phyloP scores from a whole-genome alignment of 805 yeast genomes.

The Lipomyces mesembrius region DNA sequence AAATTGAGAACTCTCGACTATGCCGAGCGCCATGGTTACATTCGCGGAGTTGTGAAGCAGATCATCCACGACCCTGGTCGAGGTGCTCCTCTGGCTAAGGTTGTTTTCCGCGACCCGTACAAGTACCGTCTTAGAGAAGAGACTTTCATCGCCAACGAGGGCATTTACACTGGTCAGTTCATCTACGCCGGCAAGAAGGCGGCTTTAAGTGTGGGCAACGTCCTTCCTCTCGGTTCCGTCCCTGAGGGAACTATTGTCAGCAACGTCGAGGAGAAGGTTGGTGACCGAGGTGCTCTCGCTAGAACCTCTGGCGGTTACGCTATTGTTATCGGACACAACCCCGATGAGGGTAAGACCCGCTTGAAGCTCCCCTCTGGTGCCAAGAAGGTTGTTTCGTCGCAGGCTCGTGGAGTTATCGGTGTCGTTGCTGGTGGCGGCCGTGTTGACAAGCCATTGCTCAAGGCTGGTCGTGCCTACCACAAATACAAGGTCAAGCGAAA shows the following conservation, averaged over 20 bases:
- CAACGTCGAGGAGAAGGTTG: slow-evolving; percentile 97
- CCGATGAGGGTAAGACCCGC: slow-evolving; percentile 98
- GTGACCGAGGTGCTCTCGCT: slow-evolving; percentile 99
- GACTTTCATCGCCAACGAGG: slow-evolving; percentile 99
- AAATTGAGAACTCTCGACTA: slow-evolving; percentile 98
- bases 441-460: slow-evolving; percentile 98
- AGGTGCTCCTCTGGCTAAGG: slow-evolving; percentile 99
- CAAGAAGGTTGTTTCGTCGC: slow-evolving; percentile 92
- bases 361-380: slow-evolving; percentile 99
- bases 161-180: slow-evolving; percentile 99
- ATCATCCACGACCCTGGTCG: slow-evolving; percentile 99
- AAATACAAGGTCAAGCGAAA: slow-evolving; percentile 99
- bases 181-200: slow-evolving; percentile 99
- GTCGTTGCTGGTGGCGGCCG: slow-evolving; percentile 99
- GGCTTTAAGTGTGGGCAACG: slow-evolving; percentile 94
- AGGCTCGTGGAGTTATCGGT: slow-evolving; percentile 99
- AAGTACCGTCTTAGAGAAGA: slow-evolving; percentile 97
- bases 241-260: slow-evolving; percentile 99
- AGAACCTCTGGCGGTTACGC: slow-evolving; percentile 99
- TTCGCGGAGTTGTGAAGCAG: slow-evolving; percentile 98
- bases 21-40: slow-evolving; percentile 99
- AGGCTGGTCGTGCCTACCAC: slow-evolving; percentile 99
- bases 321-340: slow-evolving; percentile 98
- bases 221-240: slow-evolving; percentile 93
- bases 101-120: slow-evolving; percentile 99